phyloP scores from a whole-genome alignment of 768 basidiomycete genomes.

The Hypsizygus marmoreus region DNA sequence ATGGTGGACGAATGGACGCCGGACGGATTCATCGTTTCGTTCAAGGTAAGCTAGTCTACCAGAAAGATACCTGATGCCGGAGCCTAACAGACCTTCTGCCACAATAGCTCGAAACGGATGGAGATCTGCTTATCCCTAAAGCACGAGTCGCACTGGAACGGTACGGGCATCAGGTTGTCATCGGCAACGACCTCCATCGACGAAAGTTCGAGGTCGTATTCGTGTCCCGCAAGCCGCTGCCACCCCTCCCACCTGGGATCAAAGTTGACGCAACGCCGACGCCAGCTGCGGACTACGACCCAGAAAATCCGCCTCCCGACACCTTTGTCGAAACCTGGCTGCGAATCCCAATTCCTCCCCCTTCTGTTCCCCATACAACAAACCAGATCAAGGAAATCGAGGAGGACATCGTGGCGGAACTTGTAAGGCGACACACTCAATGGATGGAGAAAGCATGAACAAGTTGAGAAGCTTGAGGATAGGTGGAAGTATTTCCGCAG shows the following conservation, averaged over 20 bases:
- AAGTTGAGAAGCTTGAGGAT: not conserved
- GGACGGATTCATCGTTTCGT: conserved; percentile 91
- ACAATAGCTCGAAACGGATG: conserved; percentile 89
- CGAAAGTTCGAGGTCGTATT: conserved; percentile 94
- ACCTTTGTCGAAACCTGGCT: conserved; percentile 64
- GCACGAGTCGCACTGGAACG: conserved; percentile 83
- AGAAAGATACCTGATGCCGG: too few relatives aligned
- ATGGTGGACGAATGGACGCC: conserved; percentile 93
- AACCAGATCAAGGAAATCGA: conserved; percentile 79
- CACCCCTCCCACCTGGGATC: conserved; percentile 20
- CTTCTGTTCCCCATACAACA: conserved; percentile 32
- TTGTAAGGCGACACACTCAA: conserved; percentile 68
- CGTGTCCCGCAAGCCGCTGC: conserved; percentile 56
- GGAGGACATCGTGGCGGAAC: conserved; percentile 80
- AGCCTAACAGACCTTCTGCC: not conserved
- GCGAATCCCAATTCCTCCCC: conserved; percentile 49
- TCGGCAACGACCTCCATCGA: conserved; percentile 92
- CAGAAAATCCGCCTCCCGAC: conserved; percentile 1
- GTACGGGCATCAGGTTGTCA: conserved; percentile 96
- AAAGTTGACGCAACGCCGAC: conserved; percentile 9
- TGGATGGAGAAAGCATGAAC: conserved; percentile 55
- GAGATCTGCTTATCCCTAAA: conserved; percentile 82
- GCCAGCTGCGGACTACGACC: conserved; percentile 6
- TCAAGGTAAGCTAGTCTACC: conserved; percentile 95
- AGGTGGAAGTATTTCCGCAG: not conserved